phyloP scores from a whole-genome alignment of 352 stramenopile species.

The Poterioochromonas sp. region DNA sequence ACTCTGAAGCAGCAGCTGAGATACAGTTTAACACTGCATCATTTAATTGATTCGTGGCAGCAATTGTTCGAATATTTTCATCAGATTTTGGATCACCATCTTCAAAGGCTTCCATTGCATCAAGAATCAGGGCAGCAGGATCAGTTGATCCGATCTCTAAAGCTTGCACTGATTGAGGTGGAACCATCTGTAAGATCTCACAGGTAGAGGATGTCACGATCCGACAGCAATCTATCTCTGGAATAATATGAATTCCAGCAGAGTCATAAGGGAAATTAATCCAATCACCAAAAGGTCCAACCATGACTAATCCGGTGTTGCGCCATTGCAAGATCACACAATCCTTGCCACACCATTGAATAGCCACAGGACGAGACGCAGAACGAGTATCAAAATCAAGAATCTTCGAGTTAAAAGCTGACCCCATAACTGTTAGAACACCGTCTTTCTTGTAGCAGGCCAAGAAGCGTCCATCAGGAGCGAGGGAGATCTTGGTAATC shows the following conservation, averaged over 20 bases:
- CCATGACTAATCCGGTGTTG: constrained; percentile 28
- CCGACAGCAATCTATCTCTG: constrained; percentile 59
- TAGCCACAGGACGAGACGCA: constrained; percentile 58
- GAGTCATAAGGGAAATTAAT: constrained; percentile 63
- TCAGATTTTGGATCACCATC: constrained; percentile 70
- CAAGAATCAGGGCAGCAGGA: constrained; percentile 73
- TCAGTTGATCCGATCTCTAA: constrained; percentile 69
- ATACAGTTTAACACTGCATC: constrained; percentile 74
- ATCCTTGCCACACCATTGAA: constrained; percentile 78
- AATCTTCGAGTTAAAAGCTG: constrained; percentile 19
- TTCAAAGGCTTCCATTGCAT: constrained; percentile 73
- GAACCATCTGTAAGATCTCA: constrained; percentile 72
- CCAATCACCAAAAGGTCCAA: constrained; percentile 67
- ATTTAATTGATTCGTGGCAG: constrained; percentile 61
- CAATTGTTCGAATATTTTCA: constrained; percentile 74
- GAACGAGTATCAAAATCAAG: constrained; percentile 72
- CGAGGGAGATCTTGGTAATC: constrained; percentile 65
- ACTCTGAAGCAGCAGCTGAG: constrained; percentile 66
- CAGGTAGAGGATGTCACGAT: constrained; percentile 60
- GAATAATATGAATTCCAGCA: constrained; percentile 52
- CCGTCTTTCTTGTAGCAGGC: constrained; percentile 68
- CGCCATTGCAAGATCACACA: constrained; percentile 73
- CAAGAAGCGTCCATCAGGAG: constrained; percentile 68
- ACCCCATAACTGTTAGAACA: constrained; percentile 66
- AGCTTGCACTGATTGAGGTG: constrained; percentile 68